These are phyloP conservation scores for Diaporthe humulicola DNA, from an alignment of 2,329 filamentous ascomycete genomes.

Conservation along the genomic window DNA sequence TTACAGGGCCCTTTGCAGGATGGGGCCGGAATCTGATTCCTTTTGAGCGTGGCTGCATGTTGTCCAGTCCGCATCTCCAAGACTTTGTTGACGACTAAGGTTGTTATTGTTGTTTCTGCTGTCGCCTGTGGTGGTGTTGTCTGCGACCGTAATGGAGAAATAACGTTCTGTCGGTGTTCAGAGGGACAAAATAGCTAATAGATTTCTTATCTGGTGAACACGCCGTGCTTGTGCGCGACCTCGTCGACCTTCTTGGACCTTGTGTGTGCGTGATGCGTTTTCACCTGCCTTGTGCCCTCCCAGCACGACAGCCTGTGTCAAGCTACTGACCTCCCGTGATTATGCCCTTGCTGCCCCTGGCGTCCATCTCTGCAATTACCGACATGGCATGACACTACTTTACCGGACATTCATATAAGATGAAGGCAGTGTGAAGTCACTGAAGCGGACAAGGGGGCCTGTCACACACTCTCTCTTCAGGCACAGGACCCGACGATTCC, in stretches of 20 bases:
- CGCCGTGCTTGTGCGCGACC: no score
- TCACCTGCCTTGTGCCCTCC: not conserved
- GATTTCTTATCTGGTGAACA: slow-evolving; percentile 9
- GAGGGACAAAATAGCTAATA: slow-evolving; percentile 35
- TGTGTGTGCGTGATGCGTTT: no score
- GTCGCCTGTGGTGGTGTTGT: not conserved
- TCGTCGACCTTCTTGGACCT: not conserved
- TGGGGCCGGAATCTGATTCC: not conserved
- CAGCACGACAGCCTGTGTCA: not conserved
- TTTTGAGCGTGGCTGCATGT: slow-evolving; percentile 1
- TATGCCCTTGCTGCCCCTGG: not conserved
- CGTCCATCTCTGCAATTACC: not conserved
- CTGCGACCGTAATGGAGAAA: not conserved
- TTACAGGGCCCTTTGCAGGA: not conserved
- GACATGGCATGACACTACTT: not conserved
- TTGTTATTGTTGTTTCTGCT: not conserved
- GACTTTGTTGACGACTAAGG: not conserved
- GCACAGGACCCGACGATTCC: not conserved
- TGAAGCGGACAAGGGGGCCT: not conserved
- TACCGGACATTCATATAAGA: not conserved
- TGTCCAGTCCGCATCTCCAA: not conserved
- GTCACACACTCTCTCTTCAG: no score
- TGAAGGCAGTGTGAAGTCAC: not conserved
- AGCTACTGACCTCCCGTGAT: not conserved
- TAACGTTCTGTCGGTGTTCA: slow-evolving; percentile 3